Percentiles rank a stretch among this genome's conserved stretches.
phyloP scores from a whole-genome alignment of 2,329 filamentous ascomycete genomes.

The Polytolypa hystricis region DNA sequence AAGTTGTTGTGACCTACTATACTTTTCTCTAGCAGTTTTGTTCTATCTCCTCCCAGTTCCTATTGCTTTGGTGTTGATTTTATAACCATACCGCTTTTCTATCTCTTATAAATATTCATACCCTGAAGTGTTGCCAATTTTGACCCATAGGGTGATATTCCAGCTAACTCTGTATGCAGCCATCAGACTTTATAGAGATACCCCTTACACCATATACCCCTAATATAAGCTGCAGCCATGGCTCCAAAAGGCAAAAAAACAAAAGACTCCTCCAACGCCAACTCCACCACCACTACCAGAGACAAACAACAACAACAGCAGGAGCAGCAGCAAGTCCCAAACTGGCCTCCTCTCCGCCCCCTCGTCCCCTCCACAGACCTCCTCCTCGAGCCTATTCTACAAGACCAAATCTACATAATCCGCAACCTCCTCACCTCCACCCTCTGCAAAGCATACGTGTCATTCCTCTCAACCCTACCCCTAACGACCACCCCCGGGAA shows the following conservation, averaged over 20 bases:
- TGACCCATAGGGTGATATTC: no score
- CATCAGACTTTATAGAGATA: no score
- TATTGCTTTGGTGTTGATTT: no score
- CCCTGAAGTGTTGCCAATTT: no score
- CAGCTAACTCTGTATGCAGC: no score
- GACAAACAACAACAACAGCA: background rate
- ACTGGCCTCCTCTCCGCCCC: constrained; percentile 64
- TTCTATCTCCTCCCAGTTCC: no score
- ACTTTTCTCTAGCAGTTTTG: no score
- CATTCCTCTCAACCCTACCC: constrained; percentile 59
- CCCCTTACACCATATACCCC: no score
- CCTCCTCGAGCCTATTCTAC: constrained; percentile 44
- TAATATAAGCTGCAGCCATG: no score
- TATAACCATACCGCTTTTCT: no score
- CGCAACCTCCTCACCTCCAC: constrained; percentile 62
- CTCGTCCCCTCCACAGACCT: constrained; percentile 56
- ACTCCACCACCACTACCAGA: background rate
- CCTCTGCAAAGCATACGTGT: constrained; percentile 65
- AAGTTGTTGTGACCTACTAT: no score
- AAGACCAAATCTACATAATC: constrained; percentile 60
- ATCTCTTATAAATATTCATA: no score
- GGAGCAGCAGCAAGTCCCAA: constrained; percentile 17
- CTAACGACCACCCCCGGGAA: constrained; percentile 66
- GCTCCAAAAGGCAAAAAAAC: constrained; percentile 6
- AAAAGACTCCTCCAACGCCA: background rate